Conservation (phyloP, 768 basidiomycete species). For the Auriscalpium microsporum region DNA sequence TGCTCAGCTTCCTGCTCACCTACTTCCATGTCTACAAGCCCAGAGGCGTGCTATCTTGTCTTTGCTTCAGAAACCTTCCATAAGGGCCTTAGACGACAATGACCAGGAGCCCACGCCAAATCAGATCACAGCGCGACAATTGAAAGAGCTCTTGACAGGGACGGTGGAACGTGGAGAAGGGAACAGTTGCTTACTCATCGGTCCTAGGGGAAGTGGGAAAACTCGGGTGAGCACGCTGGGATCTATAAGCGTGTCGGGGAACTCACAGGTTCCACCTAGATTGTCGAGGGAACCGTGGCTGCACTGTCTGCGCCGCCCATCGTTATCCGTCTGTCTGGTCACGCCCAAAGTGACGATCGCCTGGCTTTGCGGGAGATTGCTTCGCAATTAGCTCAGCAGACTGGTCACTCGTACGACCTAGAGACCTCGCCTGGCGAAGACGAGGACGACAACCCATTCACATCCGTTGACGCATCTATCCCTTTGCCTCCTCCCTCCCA, state of each 20-base stretch:
- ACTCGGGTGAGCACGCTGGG: constrained; percentile 42
- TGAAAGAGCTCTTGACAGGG: constrained; percentile 60
- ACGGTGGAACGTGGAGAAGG: constrained; percentile 79
- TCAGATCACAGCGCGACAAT: constrained; percentile 41
- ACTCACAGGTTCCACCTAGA: constrained; percentile 27
- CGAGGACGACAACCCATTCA: constrained; percentile 43
- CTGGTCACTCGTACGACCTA: constrained; percentile 43
- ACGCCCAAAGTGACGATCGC: constrained; percentile 78
- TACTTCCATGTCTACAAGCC: constrained; percentile 37
- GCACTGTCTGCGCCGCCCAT: constrained; percentile 46
- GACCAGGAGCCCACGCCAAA: constrained; percentile 38
- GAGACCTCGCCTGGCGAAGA: constrained; percentile 24
- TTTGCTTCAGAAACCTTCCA: constrained; percentile 29
- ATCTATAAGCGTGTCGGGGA: background rate
- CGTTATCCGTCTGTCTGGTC: constrained; percentile 75
- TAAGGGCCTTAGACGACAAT: constrained; percentile 18
- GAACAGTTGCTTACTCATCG: constrained; percentile 85
- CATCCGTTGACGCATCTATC: constrained; percentile 18
- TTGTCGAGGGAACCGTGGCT: constrained; percentile 51
- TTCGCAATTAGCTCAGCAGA: constrained; percentile 71
- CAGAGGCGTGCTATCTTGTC: constrained; percentile 53
- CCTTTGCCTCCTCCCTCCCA: constrained; percentile 58
- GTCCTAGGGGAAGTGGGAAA: constrained; percentile 83
- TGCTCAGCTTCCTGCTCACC: constrained; percentile 29
- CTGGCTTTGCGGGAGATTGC: constrained; percentile 91